Evolutionary conservation across 2,329 filamentous ascomycete genomes (phyloP).

Genomic region (Hymenotorrendiella dingleyae): DNA sequence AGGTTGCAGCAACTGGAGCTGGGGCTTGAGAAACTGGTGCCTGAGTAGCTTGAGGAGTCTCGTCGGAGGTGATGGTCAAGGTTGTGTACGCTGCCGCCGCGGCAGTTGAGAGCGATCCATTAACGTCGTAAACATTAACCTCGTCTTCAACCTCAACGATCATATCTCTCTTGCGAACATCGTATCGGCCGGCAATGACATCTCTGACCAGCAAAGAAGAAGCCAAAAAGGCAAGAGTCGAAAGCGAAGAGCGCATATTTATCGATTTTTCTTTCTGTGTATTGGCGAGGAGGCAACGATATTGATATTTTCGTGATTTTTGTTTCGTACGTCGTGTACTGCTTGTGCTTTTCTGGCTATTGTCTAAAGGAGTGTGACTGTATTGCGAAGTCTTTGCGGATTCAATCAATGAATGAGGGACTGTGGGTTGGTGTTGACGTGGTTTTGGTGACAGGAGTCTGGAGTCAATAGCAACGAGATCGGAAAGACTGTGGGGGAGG

Average conservation of each 20-base stretch:
- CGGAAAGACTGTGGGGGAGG: background rate
- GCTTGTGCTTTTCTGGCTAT: background rate
- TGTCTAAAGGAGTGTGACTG: slow-evolving; percentile 4
- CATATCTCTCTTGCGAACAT: slow-evolving; percentile 17
- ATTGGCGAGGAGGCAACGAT: too few relatives aligned
- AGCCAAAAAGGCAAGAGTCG: slow-evolving; percentile 24
- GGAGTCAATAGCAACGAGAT: background rate
- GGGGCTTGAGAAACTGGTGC: slow-evolving; percentile 19
- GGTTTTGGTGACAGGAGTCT: background rate
- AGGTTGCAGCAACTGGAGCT: slow-evolving; percentile 16
- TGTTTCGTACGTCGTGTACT: background rate
- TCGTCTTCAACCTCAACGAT: too few relatives aligned
- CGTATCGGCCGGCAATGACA: slow-evolving; percentile 18
- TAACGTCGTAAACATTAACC: too few relatives aligned
- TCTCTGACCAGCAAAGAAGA: slow-evolving; percentile 29
- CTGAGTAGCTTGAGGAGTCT: too few relatives aligned
- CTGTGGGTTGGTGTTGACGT: slow-evolving; percentile 2
- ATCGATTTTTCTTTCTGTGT: background rate
- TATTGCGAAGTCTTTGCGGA: slow-evolving; percentile 3
- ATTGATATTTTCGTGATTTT: background rate
- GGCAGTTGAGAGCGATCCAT: too few relatives aligned
- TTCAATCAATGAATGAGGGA: slow-evolving; percentile 23
- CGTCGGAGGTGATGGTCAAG: too few relatives aligned
- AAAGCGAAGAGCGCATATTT: slow-evolving; percentile 24
- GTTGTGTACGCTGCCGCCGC: too few relatives aligned